Base-by-base conservation (phyloP, 441 rosid species). In the Euphorbia celastroides region DNA sequence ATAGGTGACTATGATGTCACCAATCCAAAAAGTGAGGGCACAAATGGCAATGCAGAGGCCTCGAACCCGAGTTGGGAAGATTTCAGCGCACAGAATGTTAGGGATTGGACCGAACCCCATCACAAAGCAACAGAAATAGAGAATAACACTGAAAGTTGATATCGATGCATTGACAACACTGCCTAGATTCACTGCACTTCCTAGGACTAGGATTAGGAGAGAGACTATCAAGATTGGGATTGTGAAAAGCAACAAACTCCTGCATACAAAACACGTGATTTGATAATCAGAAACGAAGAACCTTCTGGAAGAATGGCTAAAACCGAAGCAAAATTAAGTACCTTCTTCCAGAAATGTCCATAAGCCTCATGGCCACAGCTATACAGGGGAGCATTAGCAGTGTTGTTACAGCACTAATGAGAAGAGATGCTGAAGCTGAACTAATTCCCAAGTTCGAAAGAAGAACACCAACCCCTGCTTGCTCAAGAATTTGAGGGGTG, bases 341-440 rank as follows among this genome's bases (percentile, higher is more conserved):
- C 99, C 99, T 83, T 88, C 99, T 84, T 42, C 99, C 99, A 1
- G 94, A 76, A 34, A 86, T 56, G 77, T 94, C 99, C 98, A 92
- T 87, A 50, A 94, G 87, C 81, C 94, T 90, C 99, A 90, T 92
- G 54, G 97, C 96, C 64, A 94, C 80, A 57, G 85, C 86, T 70
- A 92, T 94, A 62, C 93, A 83, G 12, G 98, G 99, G 61, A 94
- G 94, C 99, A 94, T 92, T 76, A 86, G 73, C 71, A 94, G 80
- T 25, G 98, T 85, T 36, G 97, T 87, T 62, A 92, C 23, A 44
- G 78, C 80, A 72, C 98, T 94, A 26, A 83, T 81, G 26, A 92
- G 83, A 59, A 88, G 76, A 4, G 96, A 89, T 20, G 97, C 78
- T 42, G 97, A 92, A 38, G 82, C 72, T 34, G 94, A 71, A 68